These are phyloP conservation scores for Bothriochloa decipiens DNA, from an alignment of 176 grass and related monocot species.

Conservation along the genomic window DNA sequence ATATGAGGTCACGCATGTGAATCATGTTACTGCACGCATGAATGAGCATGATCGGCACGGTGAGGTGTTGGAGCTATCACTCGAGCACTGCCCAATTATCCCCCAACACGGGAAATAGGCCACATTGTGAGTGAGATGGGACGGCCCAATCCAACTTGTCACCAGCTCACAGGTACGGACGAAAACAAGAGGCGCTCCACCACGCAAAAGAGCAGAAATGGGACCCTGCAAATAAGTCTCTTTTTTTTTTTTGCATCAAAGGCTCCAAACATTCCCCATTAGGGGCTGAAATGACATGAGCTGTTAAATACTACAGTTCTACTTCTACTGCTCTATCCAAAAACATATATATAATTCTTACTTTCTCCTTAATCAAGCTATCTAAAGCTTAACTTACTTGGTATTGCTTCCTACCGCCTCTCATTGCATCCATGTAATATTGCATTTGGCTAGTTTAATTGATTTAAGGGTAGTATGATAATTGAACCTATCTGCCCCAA, in stretches of 20 bases:
- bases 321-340: too few relatives aligned
- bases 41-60: not conserved
- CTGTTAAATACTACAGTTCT: constrained; percentile 21
- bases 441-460: too few relatives aligned
- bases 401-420: too few relatives aligned
- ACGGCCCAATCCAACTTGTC: constrained; percentile 42
- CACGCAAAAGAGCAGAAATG: not conserved
- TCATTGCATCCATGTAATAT: too few relatives aligned
- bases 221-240: not conserved
- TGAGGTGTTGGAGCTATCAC: not conserved
- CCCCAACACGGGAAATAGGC: constrained; percentile 26
- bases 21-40: constrained; percentile 42
- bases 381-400: not conserved
- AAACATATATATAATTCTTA: not conserved
- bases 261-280: constrained; percentile 41
- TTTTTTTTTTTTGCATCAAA: constrained; percentile 4
- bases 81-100: constrained; percentile 20
- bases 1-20: constrained; percentile 27
- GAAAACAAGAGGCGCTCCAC: not conserved
- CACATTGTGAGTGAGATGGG: constrained; percentile 19
- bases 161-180: constrained; percentile 13
- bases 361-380: not conserved
- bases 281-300: constrained; percentile 33
- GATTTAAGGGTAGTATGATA: too few relatives aligned
- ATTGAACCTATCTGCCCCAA: too few relatives aligned